These are phyloP conservation scores for Poa annua DNA, from an alignment of 176 grass and related monocot genomes.

Conservation along the genomic window DNA sequence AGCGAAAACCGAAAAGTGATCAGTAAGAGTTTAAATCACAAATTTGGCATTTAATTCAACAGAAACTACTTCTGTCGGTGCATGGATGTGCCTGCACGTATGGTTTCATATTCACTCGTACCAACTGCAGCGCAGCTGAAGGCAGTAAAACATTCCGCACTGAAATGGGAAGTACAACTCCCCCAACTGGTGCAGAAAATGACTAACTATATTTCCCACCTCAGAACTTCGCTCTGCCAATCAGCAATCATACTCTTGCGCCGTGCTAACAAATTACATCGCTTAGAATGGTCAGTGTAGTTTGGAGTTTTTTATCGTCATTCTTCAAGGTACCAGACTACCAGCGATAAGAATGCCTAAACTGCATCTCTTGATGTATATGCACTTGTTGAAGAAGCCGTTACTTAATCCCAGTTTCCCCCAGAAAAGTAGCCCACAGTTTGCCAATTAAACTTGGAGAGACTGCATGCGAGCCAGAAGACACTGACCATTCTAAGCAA, in stretches of 20 bases:
- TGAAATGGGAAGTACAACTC: conserved; percentile 3
- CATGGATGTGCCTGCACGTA: background rate
- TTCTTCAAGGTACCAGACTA: background rate
- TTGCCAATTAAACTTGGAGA: background rate
- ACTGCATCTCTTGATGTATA: background rate
- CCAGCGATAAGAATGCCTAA: conserved; percentile 22
- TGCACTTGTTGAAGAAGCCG: background rate
- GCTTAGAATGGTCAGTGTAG: background rate
- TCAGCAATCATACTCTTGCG: background rate
- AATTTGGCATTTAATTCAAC: conserved; percentile 1
- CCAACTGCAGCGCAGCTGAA: conserved; percentile 2
- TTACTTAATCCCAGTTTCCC: background rate
- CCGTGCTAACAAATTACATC: background rate
- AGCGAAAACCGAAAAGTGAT: background rate
- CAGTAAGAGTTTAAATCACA: background rate
- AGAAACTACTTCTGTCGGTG: background rate
- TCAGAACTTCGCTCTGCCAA: background rate
- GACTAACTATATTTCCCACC: background rate
- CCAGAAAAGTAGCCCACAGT: background rate
- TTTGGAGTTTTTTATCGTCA: background rate
- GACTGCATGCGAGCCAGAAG: background rate
- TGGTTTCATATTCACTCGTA: background rate
- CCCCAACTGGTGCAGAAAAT: background rate
- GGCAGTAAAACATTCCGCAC: background rate
- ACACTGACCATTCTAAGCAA: no score